Conservation (phyloP, 306 rosid species). For the Quercus mongolica region DNA sequence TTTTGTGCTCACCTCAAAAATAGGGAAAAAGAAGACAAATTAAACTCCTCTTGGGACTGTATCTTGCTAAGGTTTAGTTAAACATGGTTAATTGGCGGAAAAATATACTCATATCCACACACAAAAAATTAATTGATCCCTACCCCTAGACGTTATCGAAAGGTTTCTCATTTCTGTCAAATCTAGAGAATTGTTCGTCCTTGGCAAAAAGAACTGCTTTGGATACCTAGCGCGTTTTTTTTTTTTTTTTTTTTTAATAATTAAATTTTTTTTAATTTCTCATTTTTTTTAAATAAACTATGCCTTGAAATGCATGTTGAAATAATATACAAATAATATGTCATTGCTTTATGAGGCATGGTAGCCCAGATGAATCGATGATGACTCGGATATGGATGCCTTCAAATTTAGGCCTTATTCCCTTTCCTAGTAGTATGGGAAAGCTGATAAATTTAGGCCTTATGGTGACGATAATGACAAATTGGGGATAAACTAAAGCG, state of each 20-base stretch:
- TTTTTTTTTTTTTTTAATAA: too few species aligned
- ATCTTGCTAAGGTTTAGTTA: neutral
- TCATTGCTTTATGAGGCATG: conserved; percentile 68
- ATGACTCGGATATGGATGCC: conserved; percentile 65
- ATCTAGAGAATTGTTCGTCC: neutral
- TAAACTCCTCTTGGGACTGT: neutral
- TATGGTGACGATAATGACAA: conserved; percentile 43
- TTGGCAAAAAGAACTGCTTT: neutral
- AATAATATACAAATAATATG: conserved; percentile 54
- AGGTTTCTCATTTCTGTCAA: neutral
- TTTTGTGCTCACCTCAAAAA: neutral
- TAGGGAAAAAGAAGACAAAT: neutral
- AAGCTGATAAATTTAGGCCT: conserved; percentile 46
- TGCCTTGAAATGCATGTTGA: conserved; percentile 1
- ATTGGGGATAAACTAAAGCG: conserved; percentile 15
- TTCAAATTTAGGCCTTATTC: conserved; percentile 71
- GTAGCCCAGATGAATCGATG: conserved; percentile 25
- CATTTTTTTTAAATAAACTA: neutral
- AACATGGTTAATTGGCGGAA: neutral
- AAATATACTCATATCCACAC: neutral
- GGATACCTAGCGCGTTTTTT: neutral
- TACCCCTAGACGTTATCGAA: neutral
- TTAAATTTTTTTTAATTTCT: neutral
- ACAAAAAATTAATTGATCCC: neutral
- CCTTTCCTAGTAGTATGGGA: conserved; percentile 38